These are phyloP conservation scores for Dictyostelium capitatum DNA, from an alignment of 78 protist genomes.

Conservation along the genomic window DNA sequence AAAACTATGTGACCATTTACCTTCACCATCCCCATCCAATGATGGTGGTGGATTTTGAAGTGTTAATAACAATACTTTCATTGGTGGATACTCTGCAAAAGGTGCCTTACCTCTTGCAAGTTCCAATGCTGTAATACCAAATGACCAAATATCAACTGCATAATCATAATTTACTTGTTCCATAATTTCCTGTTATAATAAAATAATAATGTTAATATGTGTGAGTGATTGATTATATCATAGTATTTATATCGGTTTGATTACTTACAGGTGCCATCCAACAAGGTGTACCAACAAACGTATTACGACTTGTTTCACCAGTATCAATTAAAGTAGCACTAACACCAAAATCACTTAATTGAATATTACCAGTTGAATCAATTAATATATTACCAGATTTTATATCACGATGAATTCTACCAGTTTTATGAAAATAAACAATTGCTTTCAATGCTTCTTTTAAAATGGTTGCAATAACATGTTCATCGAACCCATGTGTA, in stretches of 20 bases:
- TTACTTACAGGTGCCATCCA: constrained; percentile 95
- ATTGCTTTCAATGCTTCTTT: constrained; percentile 66
- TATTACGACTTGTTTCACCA: constrained; percentile 74
- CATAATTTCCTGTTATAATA: constrained; percentile 81
- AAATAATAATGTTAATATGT: not conserved
- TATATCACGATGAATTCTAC: constrained; percentile 89
- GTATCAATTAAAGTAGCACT: constrained; percentile 75
- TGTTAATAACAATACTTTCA: constrained; percentile 90
- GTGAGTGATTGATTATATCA: too few relatives aligned
- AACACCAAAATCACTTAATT: constrained; percentile 90
- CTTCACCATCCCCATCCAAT: constrained; percentile 49
- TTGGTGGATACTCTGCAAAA: constrained; percentile 93
- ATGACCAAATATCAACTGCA: constrained; percentile 93
- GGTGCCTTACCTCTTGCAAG: constrained; percentile 95
- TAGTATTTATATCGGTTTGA: too few relatives aligned
- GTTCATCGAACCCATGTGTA: constrained; percentile 86
- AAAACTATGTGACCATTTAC: constrained; percentile 73
- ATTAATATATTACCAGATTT: constrained; percentile 89
- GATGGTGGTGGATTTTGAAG: constrained; percentile 91
- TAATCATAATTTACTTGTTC: constrained; percentile 89
- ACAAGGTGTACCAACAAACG: constrained; percentile 92
- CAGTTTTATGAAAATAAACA: constrained; percentile 74
- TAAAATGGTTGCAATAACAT: constrained; percentile 83
- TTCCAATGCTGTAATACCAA: constrained; percentile 95
- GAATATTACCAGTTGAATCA: constrained; percentile 64